Evolutionary conservation across 2,329 filamentous ascomycete genomes (phyloP), one percentile per base, ranked within the genome.

Genomic region (Beauveria australis): DNA sequence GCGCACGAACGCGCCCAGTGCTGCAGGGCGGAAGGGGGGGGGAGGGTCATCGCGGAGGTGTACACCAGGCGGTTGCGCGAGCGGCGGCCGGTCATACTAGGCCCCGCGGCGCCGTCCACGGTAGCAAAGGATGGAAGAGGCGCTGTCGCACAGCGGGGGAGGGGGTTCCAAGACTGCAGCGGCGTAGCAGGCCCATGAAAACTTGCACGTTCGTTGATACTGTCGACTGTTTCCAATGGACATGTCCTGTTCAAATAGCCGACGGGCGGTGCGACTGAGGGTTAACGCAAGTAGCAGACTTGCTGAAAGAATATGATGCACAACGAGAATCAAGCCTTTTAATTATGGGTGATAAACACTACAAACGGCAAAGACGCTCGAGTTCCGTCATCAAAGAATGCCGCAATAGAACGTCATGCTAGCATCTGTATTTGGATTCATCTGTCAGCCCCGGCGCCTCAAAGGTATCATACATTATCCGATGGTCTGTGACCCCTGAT

Each of bases 401-500:
- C 28, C 43, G 22, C 40, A 48, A 37, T 8, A 30, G 30, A 56
- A 47, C 16, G n/a, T 44, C 22, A 40, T 53, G 48, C 40, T n/a
- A 28, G 58, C 41, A 53, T 53, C 41, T 40, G 28, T 48, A 22
- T 26, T 60, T 49, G 12, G 16, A 33, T 51, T 54, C 51, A 30
- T 51, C 59, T 22, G 44, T 44, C 19, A 46, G 37, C 46, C 30
- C 53, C 47, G 19, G 53, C 47, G 59, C 47, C 47, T 18, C 37
- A 51, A 56, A 56, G 47, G 53, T 61, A 61, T 61, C 53, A 40
- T 61, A 61, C 59, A 61, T 49, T 44, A 46, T 43, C 33, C 22
- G 44, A 54, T 58, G 41, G 26, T 44, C 41, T 59, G 47, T 59
- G 33, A 54, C 51, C 55, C 18, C 30, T 46, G 7, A 55, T 41